Conservation (phyloP, 495 filamentous ascomycete genomes). For the Tirmania nivea region DNA sequence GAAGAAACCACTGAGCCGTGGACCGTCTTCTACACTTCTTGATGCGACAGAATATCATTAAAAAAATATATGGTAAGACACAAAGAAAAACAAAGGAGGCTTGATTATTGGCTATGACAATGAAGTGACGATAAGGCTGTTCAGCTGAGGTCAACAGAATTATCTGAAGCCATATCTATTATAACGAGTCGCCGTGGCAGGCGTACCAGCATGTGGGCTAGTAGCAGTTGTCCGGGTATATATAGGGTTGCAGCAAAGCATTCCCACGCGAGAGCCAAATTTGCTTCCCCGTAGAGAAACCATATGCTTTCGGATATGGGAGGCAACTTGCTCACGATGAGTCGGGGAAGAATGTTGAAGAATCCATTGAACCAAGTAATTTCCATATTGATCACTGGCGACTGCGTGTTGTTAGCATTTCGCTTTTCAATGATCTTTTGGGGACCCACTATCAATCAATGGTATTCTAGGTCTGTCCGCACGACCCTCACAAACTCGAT, state of each 20-base stretch:
- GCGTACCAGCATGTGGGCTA: constrained; percentile 6
- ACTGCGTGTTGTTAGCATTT: constrained; percentile 30
- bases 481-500: constrained; percentile 78
- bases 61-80: background rate
- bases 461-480: constrained; percentile 85
- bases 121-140: background rate
- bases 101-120: background rate
- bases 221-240: constrained; percentile 13
- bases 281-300: constrained; percentile 95
- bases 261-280: constrained; percentile 91
- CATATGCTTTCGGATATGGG: constrained; percentile 96
- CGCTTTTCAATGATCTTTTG: background rate
- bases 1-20: background rate
- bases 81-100: background rate
- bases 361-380: constrained; percentile 95
- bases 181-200: background rate
- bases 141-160: too few relatives aligned
- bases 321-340: constrained; percentile 80
- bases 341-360: constrained; percentile 64
- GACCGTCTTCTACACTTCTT: background rate
- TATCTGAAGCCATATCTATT: background rate
- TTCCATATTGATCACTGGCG: constrained; percentile 94
- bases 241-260: constrained; percentile 86
- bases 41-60: background rate
- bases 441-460: constrained; percentile 65